Base-by-base conservation (phyloP, 495 filamentous ascomycete genomes). In the Viridothelium virens region DNA sequence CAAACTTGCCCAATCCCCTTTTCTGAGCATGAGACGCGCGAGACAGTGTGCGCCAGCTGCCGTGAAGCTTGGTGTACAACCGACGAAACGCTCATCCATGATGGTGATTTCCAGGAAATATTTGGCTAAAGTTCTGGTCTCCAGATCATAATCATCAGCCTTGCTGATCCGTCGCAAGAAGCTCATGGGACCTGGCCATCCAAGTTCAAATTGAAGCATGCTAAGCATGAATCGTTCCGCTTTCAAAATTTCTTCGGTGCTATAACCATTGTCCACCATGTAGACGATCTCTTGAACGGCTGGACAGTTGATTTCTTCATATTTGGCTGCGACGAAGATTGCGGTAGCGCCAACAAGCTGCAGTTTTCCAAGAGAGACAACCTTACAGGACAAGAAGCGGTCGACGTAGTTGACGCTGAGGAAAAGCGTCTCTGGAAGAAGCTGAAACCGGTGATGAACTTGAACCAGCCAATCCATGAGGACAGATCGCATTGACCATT, bases 381-480 rank as follows among this genome's bases (percentile, higher is more conserved):
- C 84, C 79, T 97, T 97, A 79, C 85, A 85, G 3, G 93, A 96
- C 39, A 98, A 84, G 77, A 98, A 98, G 41, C 94, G 91, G 74
- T 98, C 94, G 70, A 98, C 91, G 78, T 91, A 95, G 79, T 98
- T 97, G 74, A 92, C 89, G 68, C 86, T 89, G 53, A 97, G 84
- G 78, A 95, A 97, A 6, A 98, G 80, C 0, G 94, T 98, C 80
- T 98, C 95, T 6, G 94, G 94, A 1, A 96, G 85, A 12, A 97
- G 83, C 33, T 82, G 82, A 79, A 98, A 97, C 56, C 95, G 91
- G 70, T 87, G 83, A 73, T 98, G 94, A 31, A 98, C 94, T 74
- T 97, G 93, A 50, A 97, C 87, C 10, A 98, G 82, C 94, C 94
- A 98, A 75, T 97, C 95, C 87, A 97, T 96, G 63, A 98, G 85